Conservation (phyloP, 306 rosid genomes). For the Cucurbita argyrosperma region DNA sequence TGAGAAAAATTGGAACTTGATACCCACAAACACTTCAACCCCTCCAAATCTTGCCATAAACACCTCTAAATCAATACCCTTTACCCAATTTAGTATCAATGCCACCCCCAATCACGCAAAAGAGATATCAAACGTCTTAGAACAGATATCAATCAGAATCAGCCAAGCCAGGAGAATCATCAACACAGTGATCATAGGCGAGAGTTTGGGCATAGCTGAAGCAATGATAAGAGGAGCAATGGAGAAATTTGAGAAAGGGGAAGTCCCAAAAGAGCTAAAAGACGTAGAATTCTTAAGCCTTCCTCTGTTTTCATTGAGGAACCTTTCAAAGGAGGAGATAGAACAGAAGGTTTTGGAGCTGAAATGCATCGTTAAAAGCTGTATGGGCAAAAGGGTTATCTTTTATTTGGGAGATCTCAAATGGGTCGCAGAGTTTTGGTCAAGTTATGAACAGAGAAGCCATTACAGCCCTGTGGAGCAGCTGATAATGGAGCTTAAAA, state of each 20-base stretch:
- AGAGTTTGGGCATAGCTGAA: constrained; percentile 30
- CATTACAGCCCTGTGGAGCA: constrained; percentile 43
- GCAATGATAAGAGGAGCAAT: constrained; percentile 41
- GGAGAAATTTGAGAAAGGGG: constrained; percentile 51
- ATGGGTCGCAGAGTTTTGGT: constrained; percentile 73
- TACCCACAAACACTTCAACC: neutral
- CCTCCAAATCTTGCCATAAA: constrained; percentile 11
- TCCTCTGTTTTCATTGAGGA: constrained; percentile 47
- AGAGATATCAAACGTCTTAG: constrained; percentile 38
- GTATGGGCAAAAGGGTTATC: constrained; percentile 56
- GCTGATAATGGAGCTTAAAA: constrained; percentile 56
- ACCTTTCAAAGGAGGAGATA: constrained; percentile 40
- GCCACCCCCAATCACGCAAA: constrained; percentile 16
- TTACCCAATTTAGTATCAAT: constrained; percentile 13
- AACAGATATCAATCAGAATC: constrained; percentile 37
- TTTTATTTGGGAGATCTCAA: constrained; percentile 66
- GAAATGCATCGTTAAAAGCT: constrained; percentile 45
- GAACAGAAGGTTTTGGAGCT: constrained; percentile 55
- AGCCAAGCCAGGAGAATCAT: constrained; percentile 11
- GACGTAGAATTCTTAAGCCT: constrained; percentile 45
- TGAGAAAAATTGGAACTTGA: constrained; percentile 2
- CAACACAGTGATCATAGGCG: constrained; percentile 58
- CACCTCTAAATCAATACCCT: constrained; percentile 16
- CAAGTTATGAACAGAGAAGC: constrained; percentile 29
- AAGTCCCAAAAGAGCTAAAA: constrained; percentile 32